A percentile compares a stretch with the other conserved stretches of the same genome.
Conservation (phyloP, 176 grass and related monocot genomes). For the Tillandsia fasciculata region DNA sequence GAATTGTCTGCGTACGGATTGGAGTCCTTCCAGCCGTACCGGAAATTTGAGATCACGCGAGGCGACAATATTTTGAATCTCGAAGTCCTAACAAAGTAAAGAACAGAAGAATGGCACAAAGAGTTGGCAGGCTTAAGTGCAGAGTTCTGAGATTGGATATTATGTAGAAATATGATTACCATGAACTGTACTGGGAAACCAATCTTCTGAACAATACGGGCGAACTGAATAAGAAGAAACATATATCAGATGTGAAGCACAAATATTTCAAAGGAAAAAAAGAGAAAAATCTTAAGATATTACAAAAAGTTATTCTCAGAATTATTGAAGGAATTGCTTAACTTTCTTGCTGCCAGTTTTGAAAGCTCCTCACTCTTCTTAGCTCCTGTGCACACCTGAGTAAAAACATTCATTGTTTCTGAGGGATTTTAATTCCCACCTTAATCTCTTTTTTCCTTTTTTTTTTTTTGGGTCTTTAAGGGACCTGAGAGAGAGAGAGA, state of each 20-base stretch:
- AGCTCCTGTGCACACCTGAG: too few species aligned
- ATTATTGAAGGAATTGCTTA: not conserved
- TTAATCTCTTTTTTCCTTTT: too few species aligned
- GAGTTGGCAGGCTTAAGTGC: not conserved
- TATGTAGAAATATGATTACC: not conserved
- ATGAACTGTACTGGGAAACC: not conserved
- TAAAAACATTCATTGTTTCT: too few species aligned
- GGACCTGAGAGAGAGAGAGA: too few species aligned
- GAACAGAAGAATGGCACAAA: not conserved
- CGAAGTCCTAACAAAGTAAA: not conserved
- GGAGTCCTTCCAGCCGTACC: too few species aligned
- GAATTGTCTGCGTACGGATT: not conserved
- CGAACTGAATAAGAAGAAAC: not conserved
- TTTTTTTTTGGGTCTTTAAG: too few species aligned
- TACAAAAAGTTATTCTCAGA: too few species aligned
- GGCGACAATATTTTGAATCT: not conserved
- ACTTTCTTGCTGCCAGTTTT: conserved; percentile 4
- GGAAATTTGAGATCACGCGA: not conserved
- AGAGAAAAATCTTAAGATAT: not conserved
- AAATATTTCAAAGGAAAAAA: not conserved
- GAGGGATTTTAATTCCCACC: too few species aligned
- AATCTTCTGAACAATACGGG: not conserved
- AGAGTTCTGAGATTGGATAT: not conserved
- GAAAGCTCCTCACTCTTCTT: conserved; percentile 3
- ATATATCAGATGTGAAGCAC: not conserved